phyloP scores from a whole-genome alignment of 805 yeast genomes.

The Pichia scutulata region DNA sequence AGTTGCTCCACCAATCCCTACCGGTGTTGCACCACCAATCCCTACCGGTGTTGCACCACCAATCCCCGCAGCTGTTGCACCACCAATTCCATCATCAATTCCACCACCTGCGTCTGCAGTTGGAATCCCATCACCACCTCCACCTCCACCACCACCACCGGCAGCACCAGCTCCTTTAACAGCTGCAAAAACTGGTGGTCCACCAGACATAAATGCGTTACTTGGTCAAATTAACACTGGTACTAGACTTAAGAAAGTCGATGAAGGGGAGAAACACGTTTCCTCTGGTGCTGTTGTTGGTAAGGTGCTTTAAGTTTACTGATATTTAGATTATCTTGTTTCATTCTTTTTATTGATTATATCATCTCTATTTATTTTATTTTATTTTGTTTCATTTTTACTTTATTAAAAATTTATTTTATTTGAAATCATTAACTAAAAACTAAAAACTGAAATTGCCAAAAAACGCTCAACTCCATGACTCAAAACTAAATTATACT shows the following conservation, averaged over 20 bases:
- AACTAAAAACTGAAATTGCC: no score
- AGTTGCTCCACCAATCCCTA: constrained; percentile 24
- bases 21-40: constrained; percentile 18
- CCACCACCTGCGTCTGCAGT: constrained; percentile 19
- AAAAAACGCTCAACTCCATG: no score
- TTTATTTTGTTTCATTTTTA: not conserved
- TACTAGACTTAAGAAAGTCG: constrained; percentile 41
- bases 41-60: constrained; percentile 17
- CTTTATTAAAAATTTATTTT: no score
- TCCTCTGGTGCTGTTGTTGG: constrained; percentile 43
- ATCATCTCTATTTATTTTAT: not conserved
- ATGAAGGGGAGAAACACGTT: constrained; percentile 38
- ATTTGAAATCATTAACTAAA: no score
- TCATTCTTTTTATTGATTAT: not conserved
- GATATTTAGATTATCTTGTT: not conserved
- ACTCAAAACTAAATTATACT: no score
- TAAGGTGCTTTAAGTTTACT: constrained; percentile 31
- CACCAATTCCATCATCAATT: constrained; percentile 31
- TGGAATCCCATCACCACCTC: constrained; percentile 24
- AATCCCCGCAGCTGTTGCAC: constrained; percentile 28
- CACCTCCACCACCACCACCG: constrained; percentile 20
- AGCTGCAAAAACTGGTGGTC: constrained; percentile 25
- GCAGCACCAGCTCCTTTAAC: constrained; percentile 26
- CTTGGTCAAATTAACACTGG: constrained; percentile 55
- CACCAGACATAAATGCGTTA: constrained; percentile 31